These are phyloP conservation scores for Hypericum androsaemum DNA, from an alignment of 345 rosid genomes.

Conservation along the genomic window DNA sequence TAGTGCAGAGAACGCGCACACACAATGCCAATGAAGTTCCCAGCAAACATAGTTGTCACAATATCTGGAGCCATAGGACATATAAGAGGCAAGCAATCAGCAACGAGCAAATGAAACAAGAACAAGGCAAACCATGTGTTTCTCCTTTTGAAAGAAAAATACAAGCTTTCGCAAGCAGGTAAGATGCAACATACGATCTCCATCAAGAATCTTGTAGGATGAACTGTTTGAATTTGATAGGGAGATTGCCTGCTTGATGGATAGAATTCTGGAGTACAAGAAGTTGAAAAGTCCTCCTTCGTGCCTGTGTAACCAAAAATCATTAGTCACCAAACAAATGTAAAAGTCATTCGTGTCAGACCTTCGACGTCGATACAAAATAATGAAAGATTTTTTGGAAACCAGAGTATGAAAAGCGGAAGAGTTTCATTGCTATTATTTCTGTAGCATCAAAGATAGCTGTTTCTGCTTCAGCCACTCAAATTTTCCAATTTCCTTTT, in stretches of 20 bases:
- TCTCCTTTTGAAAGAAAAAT: background rate
- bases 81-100: slow-evolving; percentile 14
- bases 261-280: slow-evolving; percentile 36
- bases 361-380: too few relatives aligned
- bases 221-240: slow-evolving; percentile 24
- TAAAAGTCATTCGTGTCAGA: too few relatives aligned
- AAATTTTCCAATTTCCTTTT: too few relatives aligned
- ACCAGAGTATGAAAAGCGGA: too few relatives aligned
- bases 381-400: too few relatives aligned
- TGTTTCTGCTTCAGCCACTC: too few relatives aligned
- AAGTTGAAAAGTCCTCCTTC: slow-evolving; percentile 78
- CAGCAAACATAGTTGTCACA: slow-evolving; percentile 56
- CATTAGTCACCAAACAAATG: background rate
- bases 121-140: background rate
- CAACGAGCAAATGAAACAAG: background rate
- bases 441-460: too few relatives aligned
- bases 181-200: slow-evolving; percentile 49
- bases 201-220: slow-evolving; percentile 33
- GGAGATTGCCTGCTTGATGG: slow-evolving; percentile 24
- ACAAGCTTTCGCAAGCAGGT: background rate
- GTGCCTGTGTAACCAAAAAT: slow-evolving; percentile 34
- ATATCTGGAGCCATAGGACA: slow-evolving; percentile 48
- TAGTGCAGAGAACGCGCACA: slow-evolving; percentile 95
- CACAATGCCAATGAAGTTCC: slow-evolving; percentile 82
- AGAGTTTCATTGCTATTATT: too few relatives aligned